Evolutionary conservation across 192 early-diverging fungal genomes (phyloP), one percentile per base, ranked within the genome.

Genomic region (Podila clonocystis): DNA sequence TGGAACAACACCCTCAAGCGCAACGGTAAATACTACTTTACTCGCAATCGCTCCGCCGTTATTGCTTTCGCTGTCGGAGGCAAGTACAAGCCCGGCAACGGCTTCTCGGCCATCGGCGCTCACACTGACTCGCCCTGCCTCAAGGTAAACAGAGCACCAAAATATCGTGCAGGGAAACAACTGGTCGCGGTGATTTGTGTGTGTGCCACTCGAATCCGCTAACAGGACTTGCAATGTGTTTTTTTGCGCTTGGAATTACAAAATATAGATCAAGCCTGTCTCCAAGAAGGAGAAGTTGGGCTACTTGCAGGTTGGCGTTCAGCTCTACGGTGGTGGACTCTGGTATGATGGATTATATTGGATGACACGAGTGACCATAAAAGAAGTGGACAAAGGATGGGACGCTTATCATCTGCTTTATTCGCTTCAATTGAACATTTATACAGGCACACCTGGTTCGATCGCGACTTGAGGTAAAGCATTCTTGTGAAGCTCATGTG

Each of bases 91-190:
- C 87, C 93, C 34, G 94, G 94, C 20, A 95, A 95, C 63, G 96
- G 97, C 12, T 90, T 97, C 67, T 91, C 94, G 24, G 94, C 97
- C 41, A 88, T 98, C 55, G 98, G 94, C 38, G 97, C 98, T 4
- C 98, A 99, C 82, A 97, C 97, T 24, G 98, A 99, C 82, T 97
- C 95, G 22, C 98, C 98, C 26, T 98, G 97, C 84, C 86, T 98
- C 64, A 99, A 96, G 89, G 91, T 94, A 72, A 55, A 63, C 38
- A 28, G 0, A 22, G 13, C 5, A 34, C 7, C 62, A 50, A 59
- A 76, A 69, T 26, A 75, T 2, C 24, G 12, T 5, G 1, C 33
- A 5, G 11, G 66, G 33, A 31, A 26, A 29, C n/a, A 2, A 33
- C 33, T 33, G 34, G 3, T 22, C 26, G 52, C 0, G 31, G 15